Conservation (phyloP, 139 green algal species). For the Diplosphaera chodatii region DNA sequence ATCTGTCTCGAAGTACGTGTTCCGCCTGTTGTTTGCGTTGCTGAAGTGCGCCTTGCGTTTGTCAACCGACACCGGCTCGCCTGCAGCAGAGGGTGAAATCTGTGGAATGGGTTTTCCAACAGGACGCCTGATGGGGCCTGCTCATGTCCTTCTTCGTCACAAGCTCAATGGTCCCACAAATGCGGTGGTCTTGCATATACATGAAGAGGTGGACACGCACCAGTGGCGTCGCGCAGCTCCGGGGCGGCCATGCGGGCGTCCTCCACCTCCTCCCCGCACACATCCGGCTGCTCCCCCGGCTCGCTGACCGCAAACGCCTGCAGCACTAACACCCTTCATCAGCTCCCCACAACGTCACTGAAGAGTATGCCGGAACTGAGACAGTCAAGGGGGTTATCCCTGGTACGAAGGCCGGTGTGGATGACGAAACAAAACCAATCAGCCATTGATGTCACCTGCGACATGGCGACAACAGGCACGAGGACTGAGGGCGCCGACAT, state of each 20-base stretch:
- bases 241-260: background rate
- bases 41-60: slow-evolving; percentile 29
- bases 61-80: slow-evolving; percentile 3
- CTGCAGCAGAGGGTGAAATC: slow-evolving; percentile 24
- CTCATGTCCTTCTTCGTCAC: no score
- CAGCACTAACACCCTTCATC: background rate
- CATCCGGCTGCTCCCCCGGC: background rate
- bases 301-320: background rate
- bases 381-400: no score
- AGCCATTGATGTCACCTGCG: slow-evolving; percentile 9
- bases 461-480: slow-evolving; percentile 34
- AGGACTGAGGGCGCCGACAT: slow-evolving; percentile 28
- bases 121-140: no score
- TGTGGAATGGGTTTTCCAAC: no score
- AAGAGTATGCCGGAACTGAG: no score
- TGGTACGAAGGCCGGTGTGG: no score
- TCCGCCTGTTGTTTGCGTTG: background rate
- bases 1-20: slow-evolving; percentile 18
- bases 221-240: background rate
- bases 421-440: no score
- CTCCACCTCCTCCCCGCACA: background rate
- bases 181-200: no score
- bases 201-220: no score
- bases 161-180: no score
- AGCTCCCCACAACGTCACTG: no score